A percentile compares a stretch with the other conserved stretches of the same genome.
These are phyloP conservation scores for Nicotiana attenuata DNA, from an alignment of 257 asterid species.

Conservation along the genomic window DNA sequence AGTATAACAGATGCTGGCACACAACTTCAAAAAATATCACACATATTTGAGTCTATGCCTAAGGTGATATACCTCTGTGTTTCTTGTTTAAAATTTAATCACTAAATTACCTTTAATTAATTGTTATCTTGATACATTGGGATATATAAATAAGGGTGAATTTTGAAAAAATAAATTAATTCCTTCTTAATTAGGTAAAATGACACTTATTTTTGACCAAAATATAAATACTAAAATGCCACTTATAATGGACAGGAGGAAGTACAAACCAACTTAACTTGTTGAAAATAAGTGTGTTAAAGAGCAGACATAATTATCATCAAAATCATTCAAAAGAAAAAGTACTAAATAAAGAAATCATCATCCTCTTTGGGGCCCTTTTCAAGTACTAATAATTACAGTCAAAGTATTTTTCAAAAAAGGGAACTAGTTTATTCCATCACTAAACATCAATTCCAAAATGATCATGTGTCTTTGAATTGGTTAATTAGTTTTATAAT, in stretches of 20 bases:
- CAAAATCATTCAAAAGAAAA: background rate
- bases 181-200: too few relatives aligned
- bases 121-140: too few relatives aligned
- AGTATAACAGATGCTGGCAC: background rate
- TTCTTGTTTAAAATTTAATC: background rate
- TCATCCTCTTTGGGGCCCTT: background rate
- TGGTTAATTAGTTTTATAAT: too few relatives aligned
- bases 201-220: too few relatives aligned
- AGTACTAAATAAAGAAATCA: background rate
- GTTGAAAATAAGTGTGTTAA: background rate
- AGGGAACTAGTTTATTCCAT: background rate
- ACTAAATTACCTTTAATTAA: too few relatives aligned
- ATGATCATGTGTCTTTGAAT: background rate
- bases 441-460: background rate
- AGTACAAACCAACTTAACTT: background rate
- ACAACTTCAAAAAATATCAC: too few relatives aligned
- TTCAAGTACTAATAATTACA: background rate
- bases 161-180: too few relatives aligned
- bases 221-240: too few relatives aligned
- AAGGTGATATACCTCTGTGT: background rate
- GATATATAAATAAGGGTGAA: too few relatives aligned
- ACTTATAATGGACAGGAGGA: too few relatives aligned
- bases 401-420: background rate
- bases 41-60: background rate
- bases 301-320: background rate